Conservation (phyloP, 768 basidiomycete species). For the Tricholoma terreum region DNA sequence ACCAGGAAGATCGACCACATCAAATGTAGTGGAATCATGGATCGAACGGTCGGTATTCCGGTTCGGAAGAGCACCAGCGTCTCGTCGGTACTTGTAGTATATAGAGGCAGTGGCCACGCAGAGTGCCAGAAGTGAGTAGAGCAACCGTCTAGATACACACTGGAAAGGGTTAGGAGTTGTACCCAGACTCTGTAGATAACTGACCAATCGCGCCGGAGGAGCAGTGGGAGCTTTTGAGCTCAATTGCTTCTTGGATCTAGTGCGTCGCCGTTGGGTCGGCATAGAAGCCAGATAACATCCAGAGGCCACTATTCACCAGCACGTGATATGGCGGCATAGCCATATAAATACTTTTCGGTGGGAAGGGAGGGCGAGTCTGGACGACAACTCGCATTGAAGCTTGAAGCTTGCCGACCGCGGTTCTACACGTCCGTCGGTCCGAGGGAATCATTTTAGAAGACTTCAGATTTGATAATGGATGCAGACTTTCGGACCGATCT, state of each 20-base stretch:
- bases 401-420: no score
- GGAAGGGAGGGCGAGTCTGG: no score
- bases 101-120: neutral
- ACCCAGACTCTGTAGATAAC: neutral
- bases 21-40: constrained; percentile 20
- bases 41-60: neutral
- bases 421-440: no score
- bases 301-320: no score
- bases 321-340: no score
- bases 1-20: constrained; percentile 48
- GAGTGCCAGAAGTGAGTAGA: neutral
- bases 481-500: no score
- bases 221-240: neutral
- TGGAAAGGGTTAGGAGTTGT: neutral
- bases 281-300: no score
- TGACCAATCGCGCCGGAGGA: neutral
- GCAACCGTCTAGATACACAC: neutral
- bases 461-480: neutral
- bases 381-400: no score
- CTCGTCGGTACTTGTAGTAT: neutral
- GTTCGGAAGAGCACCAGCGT: neutral
- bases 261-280: neutral
- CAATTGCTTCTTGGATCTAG: neutral
- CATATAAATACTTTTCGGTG: no score
- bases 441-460: neutral